Conservation (phyloP, 805 yeast genomes). For the Torulaspora gathmanii region DNA sequence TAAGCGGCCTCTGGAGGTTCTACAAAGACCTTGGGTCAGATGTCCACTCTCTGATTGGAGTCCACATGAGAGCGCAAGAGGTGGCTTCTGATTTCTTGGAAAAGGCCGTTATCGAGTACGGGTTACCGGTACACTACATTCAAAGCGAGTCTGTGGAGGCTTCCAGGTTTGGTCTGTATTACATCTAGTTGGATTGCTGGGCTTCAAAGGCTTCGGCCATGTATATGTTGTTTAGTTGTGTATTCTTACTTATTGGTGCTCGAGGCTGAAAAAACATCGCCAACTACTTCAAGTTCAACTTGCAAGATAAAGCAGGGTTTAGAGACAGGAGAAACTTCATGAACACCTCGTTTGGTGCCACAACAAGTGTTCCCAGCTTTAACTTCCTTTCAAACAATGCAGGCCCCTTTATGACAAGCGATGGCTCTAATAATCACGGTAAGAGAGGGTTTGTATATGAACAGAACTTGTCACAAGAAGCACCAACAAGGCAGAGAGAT, state of each 20-base stretch:
- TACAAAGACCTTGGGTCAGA: conserved; percentile 5
- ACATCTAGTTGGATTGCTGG: conserved; percentile 11
- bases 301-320: not conserved
- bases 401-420: conserved; percentile 1
- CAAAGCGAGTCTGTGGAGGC: conserved; percentile 14
- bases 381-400: conserved; percentile 13
- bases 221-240: not conserved
- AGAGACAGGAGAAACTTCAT: conserved; percentile 6
- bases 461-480: not conserved
- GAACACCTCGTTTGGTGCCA: conserved; percentile 23
- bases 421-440: conserved; percentile 7
- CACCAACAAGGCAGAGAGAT: not conserved
- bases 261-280: not conserved
- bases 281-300: no score
- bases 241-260: not conserved
- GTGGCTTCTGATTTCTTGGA: conserved; percentile 29
- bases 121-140: conserved; percentile 21
- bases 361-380: conserved; percentile 18
- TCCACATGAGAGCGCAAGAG: conserved; percentile 34
- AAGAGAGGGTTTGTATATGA: not conserved
- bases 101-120: conserved; percentile 22
- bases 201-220: no score
- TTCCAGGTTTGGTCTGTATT: conserved; percentile 27
- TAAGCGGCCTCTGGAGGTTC: conserved; percentile 15
- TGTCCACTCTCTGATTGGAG: conserved; percentile 25